A percentile compares a stretch with the other conserved stretches of the same genome.
Conservation (phyloP, 192 early-diverging fungal species). For the Umbelopsis isabellina region DNA sequence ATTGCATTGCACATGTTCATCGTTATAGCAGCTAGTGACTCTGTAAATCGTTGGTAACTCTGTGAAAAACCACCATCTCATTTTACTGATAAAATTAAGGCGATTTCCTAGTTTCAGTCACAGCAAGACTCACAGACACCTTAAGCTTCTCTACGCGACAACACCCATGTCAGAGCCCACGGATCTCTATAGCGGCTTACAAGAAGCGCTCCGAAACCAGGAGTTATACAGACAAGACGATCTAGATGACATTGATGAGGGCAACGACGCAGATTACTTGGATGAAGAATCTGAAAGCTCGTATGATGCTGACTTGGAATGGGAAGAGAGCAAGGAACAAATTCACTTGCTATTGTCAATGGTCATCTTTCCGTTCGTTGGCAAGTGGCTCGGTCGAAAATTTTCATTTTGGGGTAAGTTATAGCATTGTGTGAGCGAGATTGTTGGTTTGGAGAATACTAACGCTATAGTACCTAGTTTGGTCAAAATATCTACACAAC, state of each 20-base stretch:
- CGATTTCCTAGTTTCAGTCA: neutral
- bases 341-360: conserved; percentile 48
- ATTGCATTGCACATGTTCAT: too few relatives aligned
- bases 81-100: neutral
- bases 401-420: conserved; percentile 54
- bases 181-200: conserved; percentile 10
- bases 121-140: too few relatives aligned
- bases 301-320: conserved; percentile 52
- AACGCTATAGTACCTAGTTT: neutral
- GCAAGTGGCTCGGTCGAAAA: conserved; percentile 55
- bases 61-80: too few relatives aligned
- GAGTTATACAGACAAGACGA: neutral
- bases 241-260: conserved; percentile 27
- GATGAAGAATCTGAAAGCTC: conserved; percentile 31
- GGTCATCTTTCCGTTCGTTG: conserved; percentile 56
- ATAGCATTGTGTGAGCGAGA: neutral
- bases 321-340: conserved; percentile 59
- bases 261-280: conserved; percentile 22
- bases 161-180: neutral
- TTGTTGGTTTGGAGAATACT: too few relatives aligned
- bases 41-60: too few relatives aligned
- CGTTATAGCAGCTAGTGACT: too few relatives aligned
- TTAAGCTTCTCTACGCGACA: neutral
- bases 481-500: conserved; percentile 18
- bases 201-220: conserved; percentile 11